Percentiles rank a stretch among this genome's conserved stretches.
Evolutionary conservation across 441 rosid genomes (phyloP).

Genomic region (Gossypium gossypioides): DNA sequence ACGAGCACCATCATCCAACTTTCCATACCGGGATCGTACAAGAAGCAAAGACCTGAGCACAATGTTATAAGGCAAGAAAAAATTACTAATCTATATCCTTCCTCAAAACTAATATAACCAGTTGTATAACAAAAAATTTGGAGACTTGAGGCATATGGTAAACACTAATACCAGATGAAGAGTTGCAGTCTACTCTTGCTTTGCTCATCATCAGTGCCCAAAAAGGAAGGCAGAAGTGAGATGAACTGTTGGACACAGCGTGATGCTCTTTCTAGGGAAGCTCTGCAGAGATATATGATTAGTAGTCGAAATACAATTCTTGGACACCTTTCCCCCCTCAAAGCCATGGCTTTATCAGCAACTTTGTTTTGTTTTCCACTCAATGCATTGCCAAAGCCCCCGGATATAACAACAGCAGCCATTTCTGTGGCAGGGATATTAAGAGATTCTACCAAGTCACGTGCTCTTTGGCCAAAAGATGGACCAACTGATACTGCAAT

Average conservation of each 20-base stretch:
- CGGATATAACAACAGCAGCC: slow-evolving; percentile 96
- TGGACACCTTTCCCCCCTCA: slow-evolving; percentile 93
- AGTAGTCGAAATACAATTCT: slow-evolving; percentile 82
- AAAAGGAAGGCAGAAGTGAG: slow-evolving; percentile 73
- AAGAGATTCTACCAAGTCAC: slow-evolving; percentile 91
- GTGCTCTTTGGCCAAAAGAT: slow-evolving; percentile 94
- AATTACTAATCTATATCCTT: not conserved
- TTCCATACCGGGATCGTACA: slow-evolving; percentile 72
- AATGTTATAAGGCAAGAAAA: slow-evolving; percentile 10
- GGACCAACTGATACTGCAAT: slow-evolving; percentile 53
- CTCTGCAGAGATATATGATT: slow-evolving; percentile 69
- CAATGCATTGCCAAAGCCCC: slow-evolving; percentile 90
- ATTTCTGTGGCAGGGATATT: slow-evolving; percentile 99
- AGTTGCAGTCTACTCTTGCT: slow-evolving; percentile 88
- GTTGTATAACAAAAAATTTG: slow-evolving; percentile 5
- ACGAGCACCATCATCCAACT: slow-evolving; percentile 86
- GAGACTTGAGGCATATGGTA: not conserved
- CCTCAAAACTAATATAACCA: not conserved
- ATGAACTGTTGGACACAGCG: slow-evolving; percentile 80
- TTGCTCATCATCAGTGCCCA: slow-evolving; percentile 83
- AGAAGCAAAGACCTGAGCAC: slow-evolving; percentile 70
- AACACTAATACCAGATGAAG: slow-evolving; percentile 56
- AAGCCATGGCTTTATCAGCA: slow-evolving; percentile 89
- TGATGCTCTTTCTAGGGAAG: slow-evolving; percentile 86
- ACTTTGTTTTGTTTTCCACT: slow-evolving; percentile 74